These are phyloP conservation scores for Clarireedia sp. DNA, from an alignment of 2,329 filamentous ascomycete genomes.

Conservation along the genomic window DNA sequence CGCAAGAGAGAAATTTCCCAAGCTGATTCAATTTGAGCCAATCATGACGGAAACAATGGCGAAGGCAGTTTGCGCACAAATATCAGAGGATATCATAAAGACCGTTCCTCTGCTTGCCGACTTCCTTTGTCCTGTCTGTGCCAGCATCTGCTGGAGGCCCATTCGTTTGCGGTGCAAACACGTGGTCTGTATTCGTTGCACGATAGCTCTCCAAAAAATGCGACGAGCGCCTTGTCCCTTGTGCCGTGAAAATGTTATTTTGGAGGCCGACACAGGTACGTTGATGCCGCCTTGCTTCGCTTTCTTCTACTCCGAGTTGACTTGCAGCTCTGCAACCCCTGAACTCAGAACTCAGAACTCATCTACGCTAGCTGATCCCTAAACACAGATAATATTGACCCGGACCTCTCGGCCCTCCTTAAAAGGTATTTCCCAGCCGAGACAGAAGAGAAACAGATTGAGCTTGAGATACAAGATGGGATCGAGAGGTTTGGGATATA, in stretches of 20 bases:
- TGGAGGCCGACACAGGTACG: slow-evolving; percentile 59
- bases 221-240: slow-evolving; percentile 64
- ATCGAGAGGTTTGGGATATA: slow-evolving; percentile 62
- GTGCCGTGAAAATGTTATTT: slow-evolving; percentile 64
- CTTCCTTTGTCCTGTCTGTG: slow-evolving; percentile 75
- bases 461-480: slow-evolving; percentile 69
- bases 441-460: slow-evolving; percentile 56
- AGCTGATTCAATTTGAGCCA: slow-evolving; percentile 48
- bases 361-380: not conserved
- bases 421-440: slow-evolving; percentile 69
- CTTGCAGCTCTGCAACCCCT: not conserved
- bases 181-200: slow-evolving; percentile 75
- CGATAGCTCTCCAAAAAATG: slow-evolving; percentile 70
- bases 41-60: slow-evolving; percentile 62
- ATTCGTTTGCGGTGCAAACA: slow-evolving; percentile 70
- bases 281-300: not conserved
- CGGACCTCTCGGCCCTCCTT: slow-evolving; percentile 58
- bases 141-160: slow-evolving; percentile 70
- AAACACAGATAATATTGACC: slow-evolving; percentile 57
- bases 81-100: slow-evolving; percentile 63
- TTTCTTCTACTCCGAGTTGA: not conserved
- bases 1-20: slow-evolving; percentile 55
- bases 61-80: slow-evolving; percentile 65
- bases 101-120: slow-evolving; percentile 78
- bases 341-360: not conserved